These are phyloP conservation scores for Globisporangium barbulae DNA, from an alignment of 352 stramenopile species.

Conservation along the genomic window DNA sequence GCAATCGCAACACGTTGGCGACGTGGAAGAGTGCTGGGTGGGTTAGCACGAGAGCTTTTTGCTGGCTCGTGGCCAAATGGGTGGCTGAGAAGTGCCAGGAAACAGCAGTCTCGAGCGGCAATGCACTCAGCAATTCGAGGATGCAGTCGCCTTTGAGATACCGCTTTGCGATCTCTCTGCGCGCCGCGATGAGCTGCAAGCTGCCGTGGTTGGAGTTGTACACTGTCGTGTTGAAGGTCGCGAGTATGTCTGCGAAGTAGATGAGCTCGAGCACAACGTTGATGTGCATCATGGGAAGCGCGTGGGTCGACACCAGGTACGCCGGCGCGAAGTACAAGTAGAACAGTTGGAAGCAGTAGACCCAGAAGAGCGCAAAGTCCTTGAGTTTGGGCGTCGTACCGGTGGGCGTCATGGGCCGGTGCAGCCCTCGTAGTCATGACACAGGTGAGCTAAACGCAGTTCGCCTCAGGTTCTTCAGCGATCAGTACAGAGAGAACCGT, in stretches of 20 bases:
- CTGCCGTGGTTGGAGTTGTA: conserved; percentile 1
- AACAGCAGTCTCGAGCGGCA: not conserved
- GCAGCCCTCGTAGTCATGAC: not conserved
- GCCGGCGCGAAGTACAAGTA: conserved; percentile 1
- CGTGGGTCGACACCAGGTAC: not conserved
- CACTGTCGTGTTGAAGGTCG: conserved; percentile 9
- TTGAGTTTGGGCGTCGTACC: not conserved
- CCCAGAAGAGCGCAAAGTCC: not conserved
- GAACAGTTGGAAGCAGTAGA: conserved; percentile 12
- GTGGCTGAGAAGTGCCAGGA: not conserved
- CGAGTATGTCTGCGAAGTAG: conserved; percentile 9
- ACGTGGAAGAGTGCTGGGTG: conserved; percentile 5
- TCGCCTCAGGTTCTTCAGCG: conserved; percentile 3
- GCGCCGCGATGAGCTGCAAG: conserved; percentile 1
- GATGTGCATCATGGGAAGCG: conserved; percentile 1
- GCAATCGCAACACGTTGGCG: not conserved
- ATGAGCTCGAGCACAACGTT: conserved; percentile 9
- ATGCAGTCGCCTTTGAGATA: conserved; percentile 4
- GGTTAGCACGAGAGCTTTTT: not conserved
- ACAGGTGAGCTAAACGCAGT: not conserved
- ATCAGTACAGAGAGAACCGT: conserved; percentile 5
- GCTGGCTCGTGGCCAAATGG: not conserved
- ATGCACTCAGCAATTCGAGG: conserved; percentile 8
- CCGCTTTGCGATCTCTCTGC: not conserved
- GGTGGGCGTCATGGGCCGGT: not conserved